phyloP scores from a whole-genome alignment of 1,139 yeast genomes.

The Suhomyces choctaworum region DNA sequence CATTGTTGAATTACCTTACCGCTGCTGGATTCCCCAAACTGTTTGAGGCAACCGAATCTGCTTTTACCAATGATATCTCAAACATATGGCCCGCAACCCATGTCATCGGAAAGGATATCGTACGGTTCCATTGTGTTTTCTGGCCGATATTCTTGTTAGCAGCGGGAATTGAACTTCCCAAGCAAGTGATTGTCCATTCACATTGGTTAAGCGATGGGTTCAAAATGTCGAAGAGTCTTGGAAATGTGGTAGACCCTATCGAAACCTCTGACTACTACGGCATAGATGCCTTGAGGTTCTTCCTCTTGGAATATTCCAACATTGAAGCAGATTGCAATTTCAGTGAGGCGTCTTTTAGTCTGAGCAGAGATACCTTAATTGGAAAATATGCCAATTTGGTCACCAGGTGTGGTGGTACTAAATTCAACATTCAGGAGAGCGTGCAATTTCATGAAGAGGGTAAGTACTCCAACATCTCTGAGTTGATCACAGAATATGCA shows the following conservation, averaged over 20 bases:
- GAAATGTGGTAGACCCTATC: slow-evolving; percentile 94
- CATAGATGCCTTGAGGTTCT: slow-evolving; percentile 72
- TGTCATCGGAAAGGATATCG: slow-evolving; percentile 88
- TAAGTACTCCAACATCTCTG: slow-evolving; percentile 27
- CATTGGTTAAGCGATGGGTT: slow-evolving; percentile 92
- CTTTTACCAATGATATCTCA: slow-evolving; percentile 4
- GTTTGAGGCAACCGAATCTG: slow-evolving; percentile 13
- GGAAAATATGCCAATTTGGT: slow-evolving; percentile 84
- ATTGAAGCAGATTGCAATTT: slow-evolving; percentile 79
- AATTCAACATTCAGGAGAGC: slow-evolving; percentile 60
- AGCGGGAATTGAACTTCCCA: slow-evolving; percentile 68
- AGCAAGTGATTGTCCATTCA: slow-evolving; percentile 80
- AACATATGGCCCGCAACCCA: slow-evolving; percentile 68
- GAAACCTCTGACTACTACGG: slow-evolving; percentile 62
- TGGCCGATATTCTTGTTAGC: slow-evolving; percentile 96
- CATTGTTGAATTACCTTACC: slow-evolving; percentile 80
- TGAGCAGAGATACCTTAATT: slow-evolving; percentile 64
- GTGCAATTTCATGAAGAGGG: slow-evolving; percentile 24
- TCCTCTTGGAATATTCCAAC: slow-evolving; percentile 73
- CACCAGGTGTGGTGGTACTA: slow-evolving; percentile 69
- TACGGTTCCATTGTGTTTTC: slow-evolving; percentile 82
- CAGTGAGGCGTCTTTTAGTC: slow-evolving; percentile 55
- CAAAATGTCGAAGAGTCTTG: slow-evolving; percentile 91
- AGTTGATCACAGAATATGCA: slow-evolving; percentile 19
- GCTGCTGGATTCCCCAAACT: slow-evolving; percentile 61